phyloP scores from a whole-genome alignment of 1,139 yeast species.

The Nakaseomyces uthaithaninus region DNA sequence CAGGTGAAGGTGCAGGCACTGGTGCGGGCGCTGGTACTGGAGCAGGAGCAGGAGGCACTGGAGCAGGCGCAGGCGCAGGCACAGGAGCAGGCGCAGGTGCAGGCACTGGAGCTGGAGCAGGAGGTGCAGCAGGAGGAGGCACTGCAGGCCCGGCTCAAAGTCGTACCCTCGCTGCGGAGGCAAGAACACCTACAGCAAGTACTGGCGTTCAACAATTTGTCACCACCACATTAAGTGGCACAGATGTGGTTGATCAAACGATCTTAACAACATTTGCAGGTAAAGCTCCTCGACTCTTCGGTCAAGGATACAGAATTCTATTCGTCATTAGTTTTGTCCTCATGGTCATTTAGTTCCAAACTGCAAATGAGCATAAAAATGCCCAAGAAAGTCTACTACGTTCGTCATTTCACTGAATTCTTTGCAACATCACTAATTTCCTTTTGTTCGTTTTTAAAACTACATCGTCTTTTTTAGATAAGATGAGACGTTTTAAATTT shows the following conservation, averaged over 20 bases:
- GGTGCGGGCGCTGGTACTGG: not conserved
- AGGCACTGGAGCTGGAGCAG: constrained; percentile 1
- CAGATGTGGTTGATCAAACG: not conserved
- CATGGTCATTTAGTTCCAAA: no score
- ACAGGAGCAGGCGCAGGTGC: not conserved
- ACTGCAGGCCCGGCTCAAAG: not conserved
- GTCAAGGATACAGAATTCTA: no score
- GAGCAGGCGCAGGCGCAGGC: not conserved
- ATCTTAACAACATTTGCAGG: not conserved
- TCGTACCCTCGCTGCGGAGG: not conserved
- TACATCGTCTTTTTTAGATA: no score
- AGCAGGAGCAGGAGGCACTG: not conserved
- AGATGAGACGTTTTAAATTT: no score
- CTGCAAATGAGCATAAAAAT: no score
- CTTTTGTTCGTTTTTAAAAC: no score
- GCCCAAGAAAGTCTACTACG: no score
- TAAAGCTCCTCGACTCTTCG: no score
- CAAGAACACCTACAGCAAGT: not conserved
- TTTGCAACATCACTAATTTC: no score
- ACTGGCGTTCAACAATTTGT: not conserved
- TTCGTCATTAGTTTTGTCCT: no score
- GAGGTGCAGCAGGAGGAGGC: not conserved
- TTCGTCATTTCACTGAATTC: no score
- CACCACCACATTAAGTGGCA: not conserved
- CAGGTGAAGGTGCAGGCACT: not conserved